These are phyloP conservation scores for Syncephalastrum monosporum DNA, from an alignment of 371 early-diverging fungal species.

Conservation along the genomic window DNA sequence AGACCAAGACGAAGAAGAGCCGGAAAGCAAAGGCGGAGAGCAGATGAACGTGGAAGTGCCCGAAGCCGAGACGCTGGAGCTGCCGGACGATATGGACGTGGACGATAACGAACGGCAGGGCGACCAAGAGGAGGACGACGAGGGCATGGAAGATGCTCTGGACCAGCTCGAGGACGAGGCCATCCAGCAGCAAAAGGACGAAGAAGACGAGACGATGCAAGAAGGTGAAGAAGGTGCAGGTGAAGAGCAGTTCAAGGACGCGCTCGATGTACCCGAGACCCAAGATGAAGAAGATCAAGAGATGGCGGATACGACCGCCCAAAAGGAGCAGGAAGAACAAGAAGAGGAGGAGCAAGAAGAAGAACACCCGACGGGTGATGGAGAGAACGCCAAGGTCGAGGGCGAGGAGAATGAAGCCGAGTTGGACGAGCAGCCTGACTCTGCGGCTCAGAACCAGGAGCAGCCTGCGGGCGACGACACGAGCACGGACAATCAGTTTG, in stretches of 20 bases:
- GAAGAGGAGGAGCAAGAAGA: slow-evolving; percentile 53
- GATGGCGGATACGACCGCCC: slow-evolving; percentile 29
- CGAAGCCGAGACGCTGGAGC: slow-evolving; percentile 59
- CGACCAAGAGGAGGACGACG: slow-evolving; percentile 26
- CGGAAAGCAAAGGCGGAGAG: slow-evolving; percentile 34
- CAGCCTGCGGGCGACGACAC: slow-evolving; percentile 52
- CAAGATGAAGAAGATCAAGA: slow-evolving; percentile 42
- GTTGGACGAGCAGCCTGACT: slow-evolving; percentile 15
- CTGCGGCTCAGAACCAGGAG: slow-evolving; percentile 41
- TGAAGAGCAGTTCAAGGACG: slow-evolving; percentile 13
- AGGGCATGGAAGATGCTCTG: slow-evolving; percentile 43
- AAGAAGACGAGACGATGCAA: slow-evolving; percentile 43
- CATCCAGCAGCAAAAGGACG: slow-evolving; percentile 11
- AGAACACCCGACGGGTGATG: slow-evolving; percentile 21
- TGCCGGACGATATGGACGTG: slow-evolving; percentile 63
- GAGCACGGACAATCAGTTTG: slow-evolving; percentile 62
- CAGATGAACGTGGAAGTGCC: slow-evolving; percentile 61
- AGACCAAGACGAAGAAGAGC: slow-evolving; percentile 38
- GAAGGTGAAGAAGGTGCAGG: slow-evolving; percentile 21
- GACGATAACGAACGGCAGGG: slow-evolving; percentile 29
- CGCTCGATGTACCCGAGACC: slow-evolving; percentile 2
- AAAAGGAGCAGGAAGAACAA: slow-evolving; percentile 34
- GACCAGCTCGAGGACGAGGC: slow-evolving; percentile 26
- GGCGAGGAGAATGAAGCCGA: slow-evolving; percentile 38
- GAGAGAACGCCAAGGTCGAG: slow-evolving; percentile 20